Evolutionary conservation across 768 basidiomycete species (phyloP).

Genomic region (Tylopilus sp.): DNA sequence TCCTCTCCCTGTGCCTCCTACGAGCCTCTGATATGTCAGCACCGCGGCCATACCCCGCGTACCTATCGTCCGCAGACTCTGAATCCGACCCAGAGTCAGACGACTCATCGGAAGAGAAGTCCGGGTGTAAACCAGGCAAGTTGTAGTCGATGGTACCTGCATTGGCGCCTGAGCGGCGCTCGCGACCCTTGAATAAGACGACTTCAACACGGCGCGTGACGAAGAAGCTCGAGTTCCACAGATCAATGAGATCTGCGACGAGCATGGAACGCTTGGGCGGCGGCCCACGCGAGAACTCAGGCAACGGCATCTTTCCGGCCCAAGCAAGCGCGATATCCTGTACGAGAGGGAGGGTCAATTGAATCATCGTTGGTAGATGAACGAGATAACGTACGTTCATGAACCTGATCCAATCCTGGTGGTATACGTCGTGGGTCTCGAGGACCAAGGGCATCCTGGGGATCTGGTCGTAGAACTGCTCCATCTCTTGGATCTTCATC

Average conservation of each 20-base stretch:
- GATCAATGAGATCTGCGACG: conserved; percentile 66
- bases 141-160: conserved; percentile 53
- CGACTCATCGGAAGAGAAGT: conserved; percentile 37
- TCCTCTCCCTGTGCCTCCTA: conserved; percentile 50
- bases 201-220: conserved; percentile 70
- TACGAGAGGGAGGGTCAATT: neutral
- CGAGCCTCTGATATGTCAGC: conserved; percentile 48
- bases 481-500: conserved; percentile 76
- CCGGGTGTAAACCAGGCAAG: conserved; percentile 47
- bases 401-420: conserved; percentile 77
- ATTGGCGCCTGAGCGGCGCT: conserved; percentile 67
- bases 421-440: conserved; percentile 70
- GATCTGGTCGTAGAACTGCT: conserved; percentile 60
- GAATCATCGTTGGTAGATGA: neutral
- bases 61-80: conserved; percentile 41
- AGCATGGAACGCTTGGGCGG: conserved; percentile 57
- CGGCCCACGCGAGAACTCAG: conserved; percentile 45
- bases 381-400: conserved; percentile 53
- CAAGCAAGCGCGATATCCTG: conserved; percentile 76
- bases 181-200: conserved; percentile 75
- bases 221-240: conserved; percentile 82
- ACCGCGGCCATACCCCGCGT: conserved; percentile 44
- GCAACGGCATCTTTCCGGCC: conserved; percentile 71
- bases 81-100: conserved; percentile 40
- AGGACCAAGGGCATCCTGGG: conserved; percentile 74